Conservation (phyloP, 805 yeast species). For the Saccharomyces cerevisiae region DNA sequence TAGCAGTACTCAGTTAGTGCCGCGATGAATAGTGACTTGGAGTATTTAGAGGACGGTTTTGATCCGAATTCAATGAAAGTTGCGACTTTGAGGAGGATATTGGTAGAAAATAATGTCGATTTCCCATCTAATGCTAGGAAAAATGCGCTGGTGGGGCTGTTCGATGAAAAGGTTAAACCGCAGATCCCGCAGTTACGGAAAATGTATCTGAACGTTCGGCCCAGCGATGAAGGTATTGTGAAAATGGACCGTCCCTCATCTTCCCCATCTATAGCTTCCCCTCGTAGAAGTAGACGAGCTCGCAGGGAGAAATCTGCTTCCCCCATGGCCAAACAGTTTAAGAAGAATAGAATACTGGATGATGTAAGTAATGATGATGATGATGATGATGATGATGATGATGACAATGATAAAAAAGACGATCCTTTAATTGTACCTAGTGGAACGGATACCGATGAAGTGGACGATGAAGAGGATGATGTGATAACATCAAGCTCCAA, state of each 20-base stretch:
- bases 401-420: too few relatives aligned
- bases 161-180: slow-evolving; percentile 45
- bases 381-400: slow-evolving; percentile 7
- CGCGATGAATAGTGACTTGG: slow-evolving; percentile 4
- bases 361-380: slow-evolving; percentile 5
- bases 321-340: slow-evolving; percentile 1
- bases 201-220: slow-evolving; percentile 24
- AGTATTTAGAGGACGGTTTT: slow-evolving; percentile 39
- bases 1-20: slow-evolving; percentile 1
- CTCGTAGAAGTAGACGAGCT: slow-evolving; percentile 2
- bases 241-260: slow-evolving; percentile 22
- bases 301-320: not conserved
- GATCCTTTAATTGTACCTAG: slow-evolving; percentile 1
- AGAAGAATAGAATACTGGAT: slow-evolving; percentile 4
- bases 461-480: slow-evolving; percentile 13
- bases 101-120: slow-evolving; percentile 53
- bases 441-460: slow-evolving; percentile 1
- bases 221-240: slow-evolving; percentile 34
- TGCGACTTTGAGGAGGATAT: slow-evolving; percentile 59
- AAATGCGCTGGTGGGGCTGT: slow-evolving; percentile 52
- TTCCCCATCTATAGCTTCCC: not conserved
- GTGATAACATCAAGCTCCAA: not conserved
- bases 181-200: slow-evolving; percentile 36
- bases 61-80: slow-evolving; percentile 60
- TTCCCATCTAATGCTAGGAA: slow-evolving; percentile 63